Evolutionary conservation across 768 basidiomycete genomes (phyloP), one percentile per base, ranked within the genome.

Genomic region (Pisolithus microcarpus): DNA sequence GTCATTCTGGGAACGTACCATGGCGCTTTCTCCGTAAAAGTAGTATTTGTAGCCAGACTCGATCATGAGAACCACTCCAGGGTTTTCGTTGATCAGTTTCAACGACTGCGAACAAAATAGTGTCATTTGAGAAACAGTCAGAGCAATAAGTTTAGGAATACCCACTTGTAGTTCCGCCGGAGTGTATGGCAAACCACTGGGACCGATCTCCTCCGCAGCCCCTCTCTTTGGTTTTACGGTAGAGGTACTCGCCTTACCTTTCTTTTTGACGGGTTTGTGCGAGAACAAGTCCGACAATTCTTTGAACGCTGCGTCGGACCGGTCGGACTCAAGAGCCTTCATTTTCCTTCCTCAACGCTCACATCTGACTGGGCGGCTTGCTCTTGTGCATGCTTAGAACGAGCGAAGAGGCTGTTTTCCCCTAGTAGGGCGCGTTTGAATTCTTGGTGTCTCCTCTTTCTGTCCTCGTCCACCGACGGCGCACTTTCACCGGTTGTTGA

Each of bases 21-120:
- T 80, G 1, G 91, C 91, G 60, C 93, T 91, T 19, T 91, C 84
- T 45, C 81, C 85, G 58, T 83, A 92, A 65, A 94, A 92, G 48
- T 74, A 78, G 63, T 82, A 85, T 64, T 85, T 92, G 65, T 93
- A 93, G 5, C 91, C 91, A 26, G 85, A 81, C 64, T 91, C 85
- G 21, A 93, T 71, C 76, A 92, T 81, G 11, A 93, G 71, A 34
- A 93, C 55, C 4, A 80, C 80, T 10, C 76, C 85, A 1, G 77
- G 74, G 64, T 89, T 73, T 18, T 82, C 77, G 49, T 72, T 70
- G 66, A 89, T 87, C 11, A 91, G 68, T 49, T 76, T 83, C 53
- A 60, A 43, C 1, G 58, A 64, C 66, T 68, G 36, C 10, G 34
- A 5, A 15, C 11, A 34, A 34, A 52, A 53, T 4, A 38, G 30